These are phyloP conservation scores for Debaryomyces coudertii DNA, from an alignment of 1,139 yeast species.

Conservation along the genomic window DNA sequence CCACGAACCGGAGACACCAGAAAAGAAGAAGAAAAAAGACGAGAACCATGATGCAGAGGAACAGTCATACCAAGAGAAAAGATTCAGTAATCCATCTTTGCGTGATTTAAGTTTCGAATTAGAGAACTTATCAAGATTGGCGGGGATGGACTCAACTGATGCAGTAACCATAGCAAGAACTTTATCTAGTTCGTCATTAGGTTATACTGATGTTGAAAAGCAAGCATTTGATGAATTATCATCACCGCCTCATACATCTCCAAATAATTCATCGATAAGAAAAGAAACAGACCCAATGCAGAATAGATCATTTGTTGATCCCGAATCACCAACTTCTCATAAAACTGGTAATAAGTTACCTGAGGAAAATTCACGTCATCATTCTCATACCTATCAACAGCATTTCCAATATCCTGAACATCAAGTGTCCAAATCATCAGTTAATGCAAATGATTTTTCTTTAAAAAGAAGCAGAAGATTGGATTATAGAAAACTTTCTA, in stretches of 20 bases:
- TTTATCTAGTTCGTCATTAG: slow-evolving; percentile 60
- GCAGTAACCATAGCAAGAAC: slow-evolving; percentile 78
- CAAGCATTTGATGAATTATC: slow-evolving; percentile 47
- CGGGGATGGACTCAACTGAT: slow-evolving; percentile 74
- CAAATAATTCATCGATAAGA: slow-evolving; percentile 13
- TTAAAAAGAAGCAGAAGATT: slow-evolving; percentile 46
- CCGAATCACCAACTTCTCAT: slow-evolving; percentile 20
- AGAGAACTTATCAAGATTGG: slow-evolving; percentile 65
- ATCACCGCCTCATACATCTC: slow-evolving; percentile 28
- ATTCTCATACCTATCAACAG: neutral
- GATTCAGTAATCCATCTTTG: slow-evolving; percentile 57
- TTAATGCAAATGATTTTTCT: slow-evolving; percentile 29
- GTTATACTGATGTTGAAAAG: slow-evolving; percentile 56
- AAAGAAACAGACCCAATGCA: slow-evolving; percentile 13
- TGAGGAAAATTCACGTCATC: neutral
- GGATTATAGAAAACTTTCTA: slow-evolving; percentile 39
- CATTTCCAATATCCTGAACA: neutral
- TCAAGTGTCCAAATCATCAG: neutral
- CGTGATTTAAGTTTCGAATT: slow-evolving; percentile 69
- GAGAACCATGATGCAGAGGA: slow-evolving; percentile 11
- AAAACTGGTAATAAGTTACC: slow-evolving; percentile 6
- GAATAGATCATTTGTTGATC: slow-evolving; percentile 16
- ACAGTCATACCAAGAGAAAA: slow-evolving; percentile 14
- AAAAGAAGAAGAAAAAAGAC: neutral
- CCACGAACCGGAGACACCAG: slow-evolving; percentile 3